phyloP scores from a whole-genome alignment of 2,329 filamentous ascomycete genomes.

The Talaromyces funiculosus region DNA sequence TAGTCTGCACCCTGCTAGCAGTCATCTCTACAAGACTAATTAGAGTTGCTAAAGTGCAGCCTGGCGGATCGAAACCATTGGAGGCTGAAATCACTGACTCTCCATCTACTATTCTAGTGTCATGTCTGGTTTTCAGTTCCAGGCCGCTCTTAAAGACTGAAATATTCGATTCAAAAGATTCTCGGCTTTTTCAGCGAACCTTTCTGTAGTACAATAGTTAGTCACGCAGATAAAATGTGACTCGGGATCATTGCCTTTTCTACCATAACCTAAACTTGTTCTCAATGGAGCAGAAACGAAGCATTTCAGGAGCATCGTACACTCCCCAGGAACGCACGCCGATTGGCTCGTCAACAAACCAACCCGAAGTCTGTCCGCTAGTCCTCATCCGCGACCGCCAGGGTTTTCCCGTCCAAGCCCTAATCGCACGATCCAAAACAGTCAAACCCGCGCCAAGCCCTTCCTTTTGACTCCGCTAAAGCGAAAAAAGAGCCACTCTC shows the following conservation, averaged over 20 bases:
- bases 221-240: background rate
- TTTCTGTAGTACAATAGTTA: background rate
- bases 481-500: background rate
- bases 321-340: background rate
- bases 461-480: background rate
- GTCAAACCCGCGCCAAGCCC: slow-evolving; percentile 7
- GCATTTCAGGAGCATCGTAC: background rate
- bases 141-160: background rate
- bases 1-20: background rate
- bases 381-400: background rate
- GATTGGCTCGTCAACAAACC: background rate
- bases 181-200: background rate
- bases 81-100: background rate
- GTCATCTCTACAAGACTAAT: background rate
- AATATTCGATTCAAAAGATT: too few relatives aligned
- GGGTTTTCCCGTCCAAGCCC: background rate
- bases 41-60: background rate
- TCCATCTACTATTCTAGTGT: background rate
- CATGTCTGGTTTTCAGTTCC: background rate
- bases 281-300: background rate
- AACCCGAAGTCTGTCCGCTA: background rate
- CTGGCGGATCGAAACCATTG: too few relatives aligned
- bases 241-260: background rate
- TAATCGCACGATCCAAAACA: slow-evolving; percentile 11
- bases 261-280: background rate